Conservation (phyloP, 805 yeast species). For the Danielozyma ontarioensis region DNA sequence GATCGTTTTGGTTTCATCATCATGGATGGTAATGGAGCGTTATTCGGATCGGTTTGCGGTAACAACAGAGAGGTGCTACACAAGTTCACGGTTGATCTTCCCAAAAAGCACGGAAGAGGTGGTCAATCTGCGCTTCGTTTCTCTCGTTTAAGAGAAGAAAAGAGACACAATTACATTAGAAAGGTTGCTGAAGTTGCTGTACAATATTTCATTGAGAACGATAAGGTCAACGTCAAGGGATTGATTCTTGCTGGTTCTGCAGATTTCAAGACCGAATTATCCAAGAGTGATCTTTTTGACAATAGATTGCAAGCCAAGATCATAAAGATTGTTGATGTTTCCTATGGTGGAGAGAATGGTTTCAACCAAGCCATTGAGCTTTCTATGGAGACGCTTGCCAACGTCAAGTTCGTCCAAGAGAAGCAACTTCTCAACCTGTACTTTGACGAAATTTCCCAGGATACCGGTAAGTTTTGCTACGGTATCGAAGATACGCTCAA, state of each 20-base stretch:
- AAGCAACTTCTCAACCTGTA: constrained; percentile 88
- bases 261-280: constrained; percentile 93
- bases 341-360: constrained; percentile 99
- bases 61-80: constrained; percentile 95
- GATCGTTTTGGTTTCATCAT: constrained; percentile 96
- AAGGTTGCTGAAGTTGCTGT: constrained; percentile 98
- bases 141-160: constrained; percentile 97
- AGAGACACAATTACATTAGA: constrained; percentile 97
- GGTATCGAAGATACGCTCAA: constrained; percentile 95
- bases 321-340: constrained; percentile 89
- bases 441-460: constrained; percentile 97
- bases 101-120: constrained; percentile 99
- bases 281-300: constrained; percentile 91
- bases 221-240: constrained; percentile 92
- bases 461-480: constrained; percentile 95
- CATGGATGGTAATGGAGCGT: constrained; percentile 99
- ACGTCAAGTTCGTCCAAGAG: constrained; percentile 97
- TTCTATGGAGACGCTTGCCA: constrained; percentile 93
- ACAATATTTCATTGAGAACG: constrained; percentile 91
- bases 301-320: constrained; percentile 81
- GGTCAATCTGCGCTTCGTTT: constrained; percentile 99
- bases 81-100: constrained; percentile 93
- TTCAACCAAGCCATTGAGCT: constrained; percentile 98
- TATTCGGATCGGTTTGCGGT: constrained; percentile 93
- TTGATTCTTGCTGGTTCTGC: constrained; percentile 98